A percentile compares a stretch with the other conserved stretches of the same genome.
Evolutionary conservation across 2,329 filamentous ascomycete species (phyloP).

Genomic region (Spiromastix sp.): DNA sequence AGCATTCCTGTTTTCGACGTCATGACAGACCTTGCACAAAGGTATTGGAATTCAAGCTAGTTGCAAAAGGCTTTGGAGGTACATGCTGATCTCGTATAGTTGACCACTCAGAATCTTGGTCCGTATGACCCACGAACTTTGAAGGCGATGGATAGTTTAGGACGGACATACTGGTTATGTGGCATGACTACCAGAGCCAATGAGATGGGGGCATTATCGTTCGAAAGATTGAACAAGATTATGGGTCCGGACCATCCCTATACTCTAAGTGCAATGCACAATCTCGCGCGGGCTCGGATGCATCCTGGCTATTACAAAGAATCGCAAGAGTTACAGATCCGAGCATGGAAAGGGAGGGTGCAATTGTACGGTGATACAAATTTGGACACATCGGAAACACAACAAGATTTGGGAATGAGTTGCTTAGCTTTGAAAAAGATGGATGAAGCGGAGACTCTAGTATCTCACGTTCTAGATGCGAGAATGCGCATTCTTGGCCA

Average conservation of each 20-base stretch:
- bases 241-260: slow-evolving; percentile 18
- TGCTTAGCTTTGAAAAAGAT: slow-evolving; percentile 9
- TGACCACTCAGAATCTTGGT: slow-evolving; percentile 10
- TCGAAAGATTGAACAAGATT: slow-evolving; percentile 11
- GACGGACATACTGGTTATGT: slow-evolving; percentile 14
- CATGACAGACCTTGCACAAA: slow-evolving; percentile 9
- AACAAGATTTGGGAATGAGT: slow-evolving; percentile 14
- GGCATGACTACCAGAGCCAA: slow-evolving; percentile 12
- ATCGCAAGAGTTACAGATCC: slow-evolving; percentile 11
- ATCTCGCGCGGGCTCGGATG: slow-evolving; percentile 8
- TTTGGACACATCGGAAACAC: slow-evolving; percentile 14
- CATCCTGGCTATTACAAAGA: slow-evolving; percentile 11
- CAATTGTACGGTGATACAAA: slow-evolving; percentile 14
- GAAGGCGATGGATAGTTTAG: slow-evolving; percentile 21
- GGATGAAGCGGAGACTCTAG: slow-evolving; percentile 10
- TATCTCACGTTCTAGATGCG: slow-evolving; percentile 12
- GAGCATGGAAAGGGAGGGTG: slow-evolving; percentile 12
- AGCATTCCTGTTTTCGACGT: slow-evolving; percentile 6
- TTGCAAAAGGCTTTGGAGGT: slow-evolving; percentile 10
- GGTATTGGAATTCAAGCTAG: slow-evolving; percentile 9
- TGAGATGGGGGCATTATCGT: slow-evolving; percentile 12
- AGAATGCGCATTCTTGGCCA: slow-evolving; percentile 18
- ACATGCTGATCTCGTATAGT: slow-evolving; percentile 10
- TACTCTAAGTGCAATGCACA: slow-evolving; percentile 15
- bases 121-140: slow-evolving; percentile 18